phyloP scores from a whole-genome alignment of 1,139 yeast genomes.

The Chernovozyma sophiae-reginae region DNA sequence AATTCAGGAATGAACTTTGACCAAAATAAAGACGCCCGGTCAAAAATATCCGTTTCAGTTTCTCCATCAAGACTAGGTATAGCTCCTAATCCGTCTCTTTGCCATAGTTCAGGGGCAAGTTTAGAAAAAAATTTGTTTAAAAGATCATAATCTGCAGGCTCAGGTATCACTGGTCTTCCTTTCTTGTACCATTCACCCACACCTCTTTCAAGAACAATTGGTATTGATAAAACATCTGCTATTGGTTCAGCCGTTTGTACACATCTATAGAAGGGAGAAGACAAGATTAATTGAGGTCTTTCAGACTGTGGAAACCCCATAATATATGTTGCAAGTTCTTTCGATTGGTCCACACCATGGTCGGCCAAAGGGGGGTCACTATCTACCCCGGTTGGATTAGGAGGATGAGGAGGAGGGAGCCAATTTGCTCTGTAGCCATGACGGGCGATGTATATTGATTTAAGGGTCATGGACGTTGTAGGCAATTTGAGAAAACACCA shows the following conservation, averaged over 20 bases:
- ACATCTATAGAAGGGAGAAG: slow-evolving; percentile 89
- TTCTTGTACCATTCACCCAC: slow-evolving; percentile 69
- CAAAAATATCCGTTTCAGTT: slow-evolving; percentile 56
- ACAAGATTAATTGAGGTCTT: slow-evolving; percentile 58
- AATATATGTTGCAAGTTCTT: slow-evolving; percentile 59
- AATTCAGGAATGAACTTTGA: slow-evolving; percentile 46
- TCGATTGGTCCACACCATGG: slow-evolving; percentile 78
- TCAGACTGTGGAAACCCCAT: slow-evolving; percentile 34
- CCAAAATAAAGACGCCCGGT: slow-evolving; percentile 51
- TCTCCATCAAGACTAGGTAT: slow-evolving; percentile 64
- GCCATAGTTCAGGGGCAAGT: slow-evolving; percentile 42
- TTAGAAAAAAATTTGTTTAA: slow-evolving; percentile 49
- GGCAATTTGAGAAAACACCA: too few species aligned
- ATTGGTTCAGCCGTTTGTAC: slow-evolving; percentile 74
- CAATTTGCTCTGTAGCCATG: slow-evolving; percentile 84
- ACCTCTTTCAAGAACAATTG: slow-evolving; percentile 66
- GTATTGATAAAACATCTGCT: slow-evolving; percentile 51
- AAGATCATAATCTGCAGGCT: slow-evolving; percentile 51
- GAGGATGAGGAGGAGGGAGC: slow-evolving; percentile 73
- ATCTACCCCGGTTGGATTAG: slow-evolving; percentile 75
- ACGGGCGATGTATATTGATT: slow-evolving; percentile 49
- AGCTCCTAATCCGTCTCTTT: slow-evolving; percentile 39
- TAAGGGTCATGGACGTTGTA: slow-evolving; percentile 32
- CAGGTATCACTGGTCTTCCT: slow-evolving; percentile 49
- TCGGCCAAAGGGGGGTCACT: slow-evolving; percentile 78